Base-by-base conservation (phyloP, 495 filamentous ascomycete species). In the Pyrenula massariospora region DNA sequence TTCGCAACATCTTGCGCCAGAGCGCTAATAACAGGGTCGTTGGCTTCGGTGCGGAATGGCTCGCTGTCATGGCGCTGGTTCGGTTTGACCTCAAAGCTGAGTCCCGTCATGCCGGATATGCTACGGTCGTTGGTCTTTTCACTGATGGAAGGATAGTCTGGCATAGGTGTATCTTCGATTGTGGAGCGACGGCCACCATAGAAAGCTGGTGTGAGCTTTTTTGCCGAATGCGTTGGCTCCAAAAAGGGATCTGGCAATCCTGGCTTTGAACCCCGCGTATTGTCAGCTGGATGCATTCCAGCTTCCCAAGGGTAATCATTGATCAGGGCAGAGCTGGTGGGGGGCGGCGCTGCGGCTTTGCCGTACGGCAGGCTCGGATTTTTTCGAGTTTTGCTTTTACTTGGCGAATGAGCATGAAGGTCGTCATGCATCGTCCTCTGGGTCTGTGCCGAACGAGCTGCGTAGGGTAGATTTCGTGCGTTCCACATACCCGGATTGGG, bases 401-500 rank as follows among this genome's bases (percentile, higher is more conserved):
- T 67, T 22, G 80, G 80, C 11, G 79, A 81, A 61, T 82, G 79
- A 12, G 67, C 65, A 66, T 82, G 78, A 19, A 59, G 56, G 42
- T 77, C 75, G 15, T 42, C 31, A 15, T 11, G 70, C 72, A 15
- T 65, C 57, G 50, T 68, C 68, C 58, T 68, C 67, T 60, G 61
- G 24, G 22, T n/a, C 52, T 42, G 50, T 23, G 3, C 51, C 51
- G 25, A 21, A n/a, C 55, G n/a, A 25, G 53, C 21, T 3, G 20
- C 12, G 57, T 56, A n/a, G 53, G 58, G 19, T 60, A 60, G 15
- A 71, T 65, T 50, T 62, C 61, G 22, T 68, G 65, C 50, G 70
- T 70, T 75, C 84, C 83, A 91, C 86, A 90, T 89, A 20, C 67
- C 66, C 50, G 79, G 76, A 67, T 88, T 91, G 1, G 88, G 88